Evolutionary conservation across 192 early-diverging fungal species (phyloP), one percentile per base, ranked within the genome.

Genomic region (Coemansia umbellata): DNA sequence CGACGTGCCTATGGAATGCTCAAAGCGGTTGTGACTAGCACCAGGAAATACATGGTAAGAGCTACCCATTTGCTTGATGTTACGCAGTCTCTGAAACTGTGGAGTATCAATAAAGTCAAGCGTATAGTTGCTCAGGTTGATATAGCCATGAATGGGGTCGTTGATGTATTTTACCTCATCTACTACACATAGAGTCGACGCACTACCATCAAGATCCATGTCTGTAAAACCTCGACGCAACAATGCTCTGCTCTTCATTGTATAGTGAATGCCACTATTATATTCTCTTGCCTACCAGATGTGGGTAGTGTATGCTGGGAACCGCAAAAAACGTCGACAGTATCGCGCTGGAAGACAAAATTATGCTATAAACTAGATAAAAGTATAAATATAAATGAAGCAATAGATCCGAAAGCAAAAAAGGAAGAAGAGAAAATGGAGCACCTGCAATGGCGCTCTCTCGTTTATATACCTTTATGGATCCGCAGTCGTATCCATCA

Each of bases 41-140:
- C 95, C 93, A 3, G 92, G 91, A 66, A 92, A 95, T 3, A 97
- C 93, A 65, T 80, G 90, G 66, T 95, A 95, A 1, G 87, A 80
- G 13, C 85, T 80, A 22, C 95, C 95, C 27, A 84, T 67, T 69
- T 93, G 94, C 63, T 93, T 97, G 15, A 97, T 66, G 54, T 93
- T 83, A n/a, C 95, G 86, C 45, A 97, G 81, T 22, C 95, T 79
- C 68, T 98, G 95, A 60, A 98, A 98, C 78, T 98, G 92, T 7
- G 87, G 84, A 9, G 95, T 98, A 55, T 98, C 95, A 19, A 96
- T 90, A 32, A 87, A 72, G 30, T 84, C 69, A 18, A 93, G 67
- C 37, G 69, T 73, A 31, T 78, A 65, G 31, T 79, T 63, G 45
- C 85, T 87, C 7, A 98, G 74, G 15, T 74, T 60, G 47, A 98